Evolutionary conservation across 1,284 basidiomycete genomes (phyloP).

Genomic region (Xerocomus cyaneibrunnescens): DNA sequence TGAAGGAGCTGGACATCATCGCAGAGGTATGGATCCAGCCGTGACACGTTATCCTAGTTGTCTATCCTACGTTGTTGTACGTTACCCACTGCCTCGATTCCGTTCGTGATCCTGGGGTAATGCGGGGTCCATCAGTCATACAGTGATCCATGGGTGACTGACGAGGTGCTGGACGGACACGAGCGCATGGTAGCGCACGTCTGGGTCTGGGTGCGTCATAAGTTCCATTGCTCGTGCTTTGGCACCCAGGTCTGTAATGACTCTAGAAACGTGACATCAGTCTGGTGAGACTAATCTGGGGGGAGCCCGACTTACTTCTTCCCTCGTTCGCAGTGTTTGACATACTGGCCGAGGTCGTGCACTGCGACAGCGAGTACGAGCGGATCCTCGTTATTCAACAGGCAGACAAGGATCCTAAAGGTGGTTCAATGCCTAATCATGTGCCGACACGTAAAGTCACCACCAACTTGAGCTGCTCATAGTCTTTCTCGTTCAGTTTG

Average conservation of each 20-base stretch:
- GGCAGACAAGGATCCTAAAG: slow-evolving; percentile 65
- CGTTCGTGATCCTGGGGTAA: not conserved
- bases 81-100: slow-evolving; percentile 1
- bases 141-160: slow-evolving; percentile 72
- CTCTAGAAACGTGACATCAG: slow-evolving; percentile 42
- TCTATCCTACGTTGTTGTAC: slow-evolving; percentile 20
- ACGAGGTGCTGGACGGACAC: slow-evolving; percentile 81
- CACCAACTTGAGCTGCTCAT: slow-evolving; percentile 75
- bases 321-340: slow-evolving; percentile 85
- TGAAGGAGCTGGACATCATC: slow-evolving; percentile 69
- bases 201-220: slow-evolving; percentile 85
- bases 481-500: slow-evolving; percentile 80
- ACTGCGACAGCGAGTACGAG: slow-evolving; percentile 84
- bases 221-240: slow-evolving; percentile 94
- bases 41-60: slow-evolving; percentile 17
- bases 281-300: not conserved
- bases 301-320: slow-evolving; percentile 69
- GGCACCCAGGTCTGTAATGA: slow-evolving; percentile 80
- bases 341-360: slow-evolving; percentile 92
- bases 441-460: not conserved
- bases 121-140: slow-evolving; percentile 16
- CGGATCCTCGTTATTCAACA: slow-evolving; percentile 62
- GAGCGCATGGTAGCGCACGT: slow-evolving; percentile 91
- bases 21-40: slow-evolving; percentile 63
- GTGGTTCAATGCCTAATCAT: not conserved